Evolutionary conservation across 1,139 yeast species (phyloP).

Genomic region (Sugiyamaella castrensis): DNA sequence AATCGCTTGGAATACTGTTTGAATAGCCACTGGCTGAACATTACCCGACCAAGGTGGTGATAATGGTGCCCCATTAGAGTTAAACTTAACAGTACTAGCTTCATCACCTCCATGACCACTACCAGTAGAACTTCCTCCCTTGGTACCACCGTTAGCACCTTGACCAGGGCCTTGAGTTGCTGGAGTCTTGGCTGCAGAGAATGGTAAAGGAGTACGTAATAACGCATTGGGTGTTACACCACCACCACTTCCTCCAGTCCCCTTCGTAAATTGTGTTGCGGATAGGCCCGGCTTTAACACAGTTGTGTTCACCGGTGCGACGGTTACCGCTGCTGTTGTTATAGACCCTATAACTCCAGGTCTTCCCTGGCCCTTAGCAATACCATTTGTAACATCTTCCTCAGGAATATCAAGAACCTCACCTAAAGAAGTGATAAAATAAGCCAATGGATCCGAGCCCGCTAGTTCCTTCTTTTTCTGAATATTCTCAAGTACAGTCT

Average conservation of each 20-base stretch:
- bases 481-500: conserved; percentile 20
- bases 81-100: conserved; percentile 12
- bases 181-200: conserved; percentile 28
- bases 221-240: conserved; percentile 30
- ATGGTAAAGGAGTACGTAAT: conserved; percentile 31
- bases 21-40: conserved; percentile 31
- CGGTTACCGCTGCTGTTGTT: background rate
- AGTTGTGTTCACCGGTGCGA: background rate
- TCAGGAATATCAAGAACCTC: conserved; percentile 31
- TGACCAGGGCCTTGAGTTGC: conserved; percentile 11
- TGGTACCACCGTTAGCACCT: background rate
- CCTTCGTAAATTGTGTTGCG: background rate
- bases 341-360: too few relatives aligned
- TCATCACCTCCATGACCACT: conserved; percentile 24
- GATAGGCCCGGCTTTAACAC: background rate
- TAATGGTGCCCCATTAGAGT: conserved; percentile 10
- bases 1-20: conserved; percentile 30
- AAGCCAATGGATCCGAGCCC: conserved; percentile 29
- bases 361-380: conserved; percentile 1
- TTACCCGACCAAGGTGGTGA: conserved; percentile 31
- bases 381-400: conserved; percentile 25
- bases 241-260: conserved; percentile 1
- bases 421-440: conserved; percentile 31
- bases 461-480: conserved; percentile 30
- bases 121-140: conserved; percentile 11